phyloP scores from a whole-genome alignment of 2,329 filamentous ascomycete species.

The Verticillium dahliae region DNA sequence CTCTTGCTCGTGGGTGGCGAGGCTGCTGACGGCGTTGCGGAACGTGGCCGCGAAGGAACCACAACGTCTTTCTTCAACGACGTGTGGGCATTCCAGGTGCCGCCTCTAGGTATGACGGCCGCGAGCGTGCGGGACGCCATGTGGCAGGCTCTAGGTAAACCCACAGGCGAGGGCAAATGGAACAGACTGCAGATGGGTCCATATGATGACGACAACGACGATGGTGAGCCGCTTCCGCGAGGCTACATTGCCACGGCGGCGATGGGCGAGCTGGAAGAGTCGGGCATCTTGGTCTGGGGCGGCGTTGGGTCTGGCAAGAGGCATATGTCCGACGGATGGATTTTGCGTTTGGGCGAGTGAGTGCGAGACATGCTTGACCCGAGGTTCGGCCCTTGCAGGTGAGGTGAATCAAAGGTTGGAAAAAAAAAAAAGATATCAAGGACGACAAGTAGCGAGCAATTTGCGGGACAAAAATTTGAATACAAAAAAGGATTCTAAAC shows the following conservation, averaged over 20 bases:
- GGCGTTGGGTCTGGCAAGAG: constrained; percentile 45
- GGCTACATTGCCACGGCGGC: constrained; percentile 52
- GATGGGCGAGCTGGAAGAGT: constrained; percentile 53
- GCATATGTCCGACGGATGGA: constrained; percentile 57
- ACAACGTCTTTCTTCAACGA: constrained; percentile 44
- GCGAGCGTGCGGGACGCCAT: constrained; percentile 52
- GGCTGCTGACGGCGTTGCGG: constrained; percentile 4
- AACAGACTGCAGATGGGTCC: constrained; percentile 37
- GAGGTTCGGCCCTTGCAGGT: no score
- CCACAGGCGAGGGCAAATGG: constrained; percentile 55
- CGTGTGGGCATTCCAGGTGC: constrained; percentile 59
- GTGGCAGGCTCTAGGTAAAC: constrained; percentile 42
- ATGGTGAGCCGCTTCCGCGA: constrained; percentile 42
- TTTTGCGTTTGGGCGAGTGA: constrained; percentile 43
- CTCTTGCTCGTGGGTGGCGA: constrained; percentile 58
- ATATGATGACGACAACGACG: constrained; percentile 40
- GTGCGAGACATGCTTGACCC: not conserved
- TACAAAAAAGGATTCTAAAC: not conserved
- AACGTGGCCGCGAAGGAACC: constrained; percentile 29
- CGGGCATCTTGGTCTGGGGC: constrained; percentile 54
- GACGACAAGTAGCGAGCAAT: not conserved
- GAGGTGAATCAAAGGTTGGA: no score
- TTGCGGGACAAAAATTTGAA: not conserved
- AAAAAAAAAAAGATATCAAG: not conserved
- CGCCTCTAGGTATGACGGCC: constrained; percentile 44